Evolutionary conservation across 1,284 basidiomycete species (phyloP), one percentile per base, ranked within the genome.

Genomic region (Vanrija humicola): DNA sequence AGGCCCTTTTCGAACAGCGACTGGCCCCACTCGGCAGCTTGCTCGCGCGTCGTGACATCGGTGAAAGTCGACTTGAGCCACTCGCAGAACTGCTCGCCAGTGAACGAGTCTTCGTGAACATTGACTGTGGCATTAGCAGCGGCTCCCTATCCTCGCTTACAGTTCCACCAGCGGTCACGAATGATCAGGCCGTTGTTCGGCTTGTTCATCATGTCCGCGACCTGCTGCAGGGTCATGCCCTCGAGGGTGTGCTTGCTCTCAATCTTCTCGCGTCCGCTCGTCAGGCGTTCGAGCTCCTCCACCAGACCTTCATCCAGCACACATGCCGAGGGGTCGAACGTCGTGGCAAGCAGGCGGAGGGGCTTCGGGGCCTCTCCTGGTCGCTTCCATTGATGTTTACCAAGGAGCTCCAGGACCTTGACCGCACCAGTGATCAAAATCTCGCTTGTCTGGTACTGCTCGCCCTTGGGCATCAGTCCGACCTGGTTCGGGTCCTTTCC

Each of bases 331-430:
- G 91, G 91, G 48, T 86, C 85, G 6, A 94, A 81, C 15, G 89
- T 90, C 0, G 91, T 95, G 2, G 85, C 84, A 0, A 91, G 75
- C 68, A 92, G 83, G 16, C 86, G 82, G 23, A 88, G 82, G 14
- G 81, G 79, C 40, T 81, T 82, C 52, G 62, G 56, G 10, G 63
- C 55, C 25, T 87, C 85, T 16, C 86, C 86, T 0, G 83, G 80
- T 2, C 82, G 68, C 47, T 84, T 81, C 89, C 89, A 92, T 16
- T 89, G 84, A 48, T 87, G 80, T 68, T 85, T 86, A 43, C 86
- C 85, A 72, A 96, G 91, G 51, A 89, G 82, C 65, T 96, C 91
- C 1, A 90, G 88, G 2, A 97, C 83, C 68, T 90, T 92, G 72
- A 94, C 89, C 48, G 93, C 94, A 1, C 94, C 95, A 18, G 90